Percentiles rank a stretch among this genome's conserved stretches.
Conservation (phyloP, 2,329 filamentous ascomycete genomes). For the Aspergillus pseudotamarii region DNA sequence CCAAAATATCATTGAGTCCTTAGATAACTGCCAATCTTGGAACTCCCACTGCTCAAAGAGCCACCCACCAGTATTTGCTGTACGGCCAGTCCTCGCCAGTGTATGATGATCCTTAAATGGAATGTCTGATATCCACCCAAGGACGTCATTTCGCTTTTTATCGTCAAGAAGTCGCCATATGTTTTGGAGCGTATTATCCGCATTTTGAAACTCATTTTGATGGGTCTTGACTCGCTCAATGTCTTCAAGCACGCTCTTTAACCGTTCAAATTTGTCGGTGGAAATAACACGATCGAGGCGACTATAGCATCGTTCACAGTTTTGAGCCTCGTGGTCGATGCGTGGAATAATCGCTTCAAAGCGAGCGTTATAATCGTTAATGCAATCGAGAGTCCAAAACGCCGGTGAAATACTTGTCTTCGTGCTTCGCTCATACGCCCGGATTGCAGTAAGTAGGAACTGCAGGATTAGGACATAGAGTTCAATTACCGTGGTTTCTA, state of each 20-base stretch:
- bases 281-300: neutral
- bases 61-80: neutral
- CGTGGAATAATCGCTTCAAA: neutral
- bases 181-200: neutral
- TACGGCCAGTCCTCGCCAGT: neutral
- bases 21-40: neutral
- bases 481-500: neutral
- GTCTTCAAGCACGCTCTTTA: neutral
- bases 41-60: neutral
- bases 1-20: neutral
- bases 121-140: neutral
- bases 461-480: neutral
- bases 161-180: neutral
- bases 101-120: neutral
- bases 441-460: neutral
- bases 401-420: neutral
- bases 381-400: neutral
- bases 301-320: neutral
- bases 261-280: neutral
- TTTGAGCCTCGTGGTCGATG: neutral
- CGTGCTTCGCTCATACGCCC: neutral
- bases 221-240: neutral
- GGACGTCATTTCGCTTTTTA: neutral
- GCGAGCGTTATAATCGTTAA: neutral
- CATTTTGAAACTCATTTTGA: neutral